Conservation (phyloP, 371 early-diverging fungal genomes). For the Conidiobolus incongruus region DNA sequence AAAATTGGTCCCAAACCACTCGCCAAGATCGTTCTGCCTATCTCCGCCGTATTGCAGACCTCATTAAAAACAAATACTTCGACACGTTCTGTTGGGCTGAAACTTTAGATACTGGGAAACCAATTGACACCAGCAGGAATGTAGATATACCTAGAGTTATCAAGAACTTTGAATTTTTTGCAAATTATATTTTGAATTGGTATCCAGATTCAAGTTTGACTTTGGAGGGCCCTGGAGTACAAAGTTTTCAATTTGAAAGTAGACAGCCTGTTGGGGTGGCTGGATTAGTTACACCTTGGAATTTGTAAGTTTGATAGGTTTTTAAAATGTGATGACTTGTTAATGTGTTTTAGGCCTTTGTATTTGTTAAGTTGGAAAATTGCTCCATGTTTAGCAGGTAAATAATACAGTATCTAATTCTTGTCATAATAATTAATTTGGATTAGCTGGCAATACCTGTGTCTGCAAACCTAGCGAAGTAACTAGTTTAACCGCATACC, state of each 20-base stretch:
- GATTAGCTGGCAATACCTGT: conserved; percentile 6
- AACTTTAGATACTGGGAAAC: conserved; percentile 39
- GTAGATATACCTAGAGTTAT: conserved; percentile 45
- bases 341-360: conserved; percentile 17
- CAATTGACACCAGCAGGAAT: conserved; percentile 22
- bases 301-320: conserved; percentile 12
- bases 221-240: conserved; percentile 8
- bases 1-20: conserved; percentile 27
- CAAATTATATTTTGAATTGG: conserved; percentile 16
- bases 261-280: conserved; percentile 39
- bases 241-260: conserved; percentile 16
- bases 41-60: conserved; percentile 29
- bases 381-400: conserved; percentile 42
- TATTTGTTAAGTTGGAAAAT: conserved; percentile 58
- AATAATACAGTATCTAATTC: neutral
- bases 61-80: conserved; percentile 19
- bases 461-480: conserved; percentile 58
- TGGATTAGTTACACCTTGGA: conserved; percentile 47
- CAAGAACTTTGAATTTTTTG: conserved; percentile 47
- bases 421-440: neutral
- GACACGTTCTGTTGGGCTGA: conserved; percentile 24
- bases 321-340: conserved; percentile 6
- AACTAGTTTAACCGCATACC: conserved; percentile 35
- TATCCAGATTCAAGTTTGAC: conserved; percentile 7
- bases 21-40: conserved; percentile 17